Evolutionary conservation across 2,329 filamentous ascomycete genomes (phyloP).

Genomic region (Hymenoscyphus repandus): DNA sequence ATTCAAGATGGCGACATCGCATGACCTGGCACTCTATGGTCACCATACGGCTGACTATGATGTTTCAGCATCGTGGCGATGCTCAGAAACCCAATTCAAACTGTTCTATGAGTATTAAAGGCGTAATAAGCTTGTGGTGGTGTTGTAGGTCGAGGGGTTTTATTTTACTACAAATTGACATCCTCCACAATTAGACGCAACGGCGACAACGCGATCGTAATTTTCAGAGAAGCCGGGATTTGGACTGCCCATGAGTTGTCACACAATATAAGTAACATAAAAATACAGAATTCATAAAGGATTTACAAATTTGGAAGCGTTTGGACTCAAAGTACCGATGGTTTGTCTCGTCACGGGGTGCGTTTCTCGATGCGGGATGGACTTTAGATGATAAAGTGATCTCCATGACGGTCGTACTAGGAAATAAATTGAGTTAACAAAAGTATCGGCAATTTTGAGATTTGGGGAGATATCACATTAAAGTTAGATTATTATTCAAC

Average conservation of each 20-base stretch:
- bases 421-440: too few species aligned
- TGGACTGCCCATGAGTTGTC: constrained; percentile 7
- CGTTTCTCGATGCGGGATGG: too few species aligned
- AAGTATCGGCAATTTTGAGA: too few species aligned
- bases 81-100: constrained; percentile 1
- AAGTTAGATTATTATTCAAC: too few species aligned
- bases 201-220: constrained; percentile 12
- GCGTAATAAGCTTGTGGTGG: background rate
- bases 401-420: too few species aligned
- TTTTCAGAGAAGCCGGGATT: constrained; percentile 12
- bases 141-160: background rate
- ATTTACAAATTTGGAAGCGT: constrained; percentile 13
- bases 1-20: too few species aligned
- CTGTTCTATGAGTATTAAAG: constrained; percentile 2
- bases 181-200: constrained; percentile 9
- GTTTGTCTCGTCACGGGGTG: constrained; percentile 13
- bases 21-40: too few species aligned
- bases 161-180: background rate
- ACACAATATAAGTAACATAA: constrained; percentile 6
- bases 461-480: too few species aligned
- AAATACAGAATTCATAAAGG: constrained; percentile 6
- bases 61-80: too few species aligned
- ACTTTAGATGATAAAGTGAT: too few species aligned
- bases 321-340: constrained; percentile 14
- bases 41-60: too few species aligned